Evolutionary conservation across 1,284 basidiomycete genomes (phyloP), one percentile per base, ranked within the genome.

Genomic region (Papiliotrema nemorosa): DNA sequence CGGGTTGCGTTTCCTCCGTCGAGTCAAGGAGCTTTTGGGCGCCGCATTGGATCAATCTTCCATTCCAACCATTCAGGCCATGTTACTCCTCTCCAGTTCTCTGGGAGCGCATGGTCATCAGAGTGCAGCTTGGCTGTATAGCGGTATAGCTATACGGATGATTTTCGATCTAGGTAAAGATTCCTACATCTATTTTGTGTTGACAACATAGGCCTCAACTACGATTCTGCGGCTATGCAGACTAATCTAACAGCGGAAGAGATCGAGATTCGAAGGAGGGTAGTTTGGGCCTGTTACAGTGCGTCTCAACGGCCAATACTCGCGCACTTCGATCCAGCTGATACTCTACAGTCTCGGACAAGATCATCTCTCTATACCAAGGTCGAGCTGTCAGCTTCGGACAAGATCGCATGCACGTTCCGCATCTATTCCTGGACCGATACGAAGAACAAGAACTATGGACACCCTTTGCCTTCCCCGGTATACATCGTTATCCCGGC

Each of bases 311-410:
- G 22, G 10, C 31, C 14, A 12, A 38, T 10, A 38, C 36, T 38
- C 36, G 20, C 37, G 38, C 35, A 7, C n/a, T n/a, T 31, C 29
- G 29, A 31, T 31, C 29, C 9, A 31, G 29, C 29, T 31, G 14
- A 31, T 31, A 14, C n/a, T 31, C 7, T 31, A 14, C 35, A 62
- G 61, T 59, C 40, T 57, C 61, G 29, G 67, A 69, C 63, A 69
- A 69, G 58, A 62, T 69, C 48, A 58, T 63, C 36, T 67, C 65
- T 12, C 54, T 69, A 24, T 69, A 69, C 36, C 67, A 69, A 51
- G 67, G 67, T 16, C 53, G 67, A 26, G 52, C 67, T 12, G 57
- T 60, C 18, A 54, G 55, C 20, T 62, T 69, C 31, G 57, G 52
- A 3, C 42, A 61, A 22, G 51, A 50, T 16, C 53, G 58, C 24